A percentile compares a stretch with the other conserved stretches of the same genome.
Evolutionary conservation across 1,139 yeast species (phyloP).

Genomic region (Taphrina communis): DNA sequence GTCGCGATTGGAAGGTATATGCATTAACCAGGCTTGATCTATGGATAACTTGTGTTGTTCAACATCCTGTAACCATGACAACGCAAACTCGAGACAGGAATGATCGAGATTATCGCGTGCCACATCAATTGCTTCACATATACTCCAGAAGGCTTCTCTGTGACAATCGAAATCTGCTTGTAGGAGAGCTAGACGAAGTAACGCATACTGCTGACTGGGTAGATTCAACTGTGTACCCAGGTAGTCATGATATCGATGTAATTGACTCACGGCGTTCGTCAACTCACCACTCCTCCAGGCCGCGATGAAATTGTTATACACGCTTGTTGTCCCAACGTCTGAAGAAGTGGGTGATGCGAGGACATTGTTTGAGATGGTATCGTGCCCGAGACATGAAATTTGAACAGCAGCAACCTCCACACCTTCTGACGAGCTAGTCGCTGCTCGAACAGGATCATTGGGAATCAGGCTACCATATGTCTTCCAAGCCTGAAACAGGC

Average conservation of each 20-base stretch:
- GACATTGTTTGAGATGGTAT: too few species aligned
- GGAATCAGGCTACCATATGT: background rate
- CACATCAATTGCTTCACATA: constrained; percentile 84
- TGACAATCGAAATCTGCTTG: constrained; percentile 79
- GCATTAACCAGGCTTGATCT: background rate
- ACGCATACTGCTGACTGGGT: constrained; percentile 76
- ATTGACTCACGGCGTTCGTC: constrained; percentile 70
- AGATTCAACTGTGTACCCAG: constrained; percentile 63
- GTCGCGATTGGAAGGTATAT: background rate
- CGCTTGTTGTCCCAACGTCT: too few species aligned
- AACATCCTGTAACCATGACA: constrained; percentile 68
- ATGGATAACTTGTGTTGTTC: background rate
- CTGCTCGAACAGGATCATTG: too few species aligned
- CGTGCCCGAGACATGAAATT: background rate
- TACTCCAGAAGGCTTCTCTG: constrained; percentile 69
- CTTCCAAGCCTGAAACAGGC: background rate
- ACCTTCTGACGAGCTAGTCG: too few species aligned
- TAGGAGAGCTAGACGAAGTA: constrained; percentile 75
- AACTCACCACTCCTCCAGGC: constrained; percentile 68
- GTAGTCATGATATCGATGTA: constrained; percentile 86
- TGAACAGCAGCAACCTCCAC: background rate
- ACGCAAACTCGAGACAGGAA: constrained; percentile 72
- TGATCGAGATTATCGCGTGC: constrained; percentile 86
- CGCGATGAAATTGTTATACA: constrained; percentile 54
- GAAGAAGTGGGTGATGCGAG: too few species aligned